These are phyloP conservation scores for Termitomyces sp. DNA, from an alignment of 768 basidiomycete species.

Conservation along the genomic window DNA sequence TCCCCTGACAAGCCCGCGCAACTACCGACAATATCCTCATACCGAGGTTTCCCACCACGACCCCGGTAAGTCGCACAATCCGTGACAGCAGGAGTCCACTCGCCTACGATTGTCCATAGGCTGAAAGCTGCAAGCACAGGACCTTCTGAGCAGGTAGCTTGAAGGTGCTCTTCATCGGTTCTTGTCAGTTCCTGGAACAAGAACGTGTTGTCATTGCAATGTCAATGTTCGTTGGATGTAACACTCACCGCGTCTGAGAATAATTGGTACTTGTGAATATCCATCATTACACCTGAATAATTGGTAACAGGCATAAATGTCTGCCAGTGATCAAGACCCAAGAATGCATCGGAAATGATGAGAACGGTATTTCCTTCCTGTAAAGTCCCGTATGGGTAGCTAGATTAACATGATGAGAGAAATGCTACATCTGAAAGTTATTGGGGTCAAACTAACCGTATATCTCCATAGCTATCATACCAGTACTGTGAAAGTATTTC, in stretches of 20 bases:
- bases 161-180: conserved; percentile 51
- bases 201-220: neutral
- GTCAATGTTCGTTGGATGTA: neutral
- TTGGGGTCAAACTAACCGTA: conserved; percentile 41
- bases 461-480: conserved; percentile 67
- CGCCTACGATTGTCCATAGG: conserved; percentile 83
- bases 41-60: conserved; percentile 61
- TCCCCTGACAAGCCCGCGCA: conserved; percentile 70
- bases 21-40: conserved; percentile 68
- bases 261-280: conserved; percentile 77
- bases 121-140: conserved; percentile 44
- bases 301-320: conserved; percentile 50
- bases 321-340: conserved; percentile 63
- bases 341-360: conserved; percentile 78
- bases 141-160: conserved; percentile 46
- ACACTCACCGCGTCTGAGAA: conserved; percentile 55
- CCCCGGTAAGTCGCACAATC: conserved; percentile 82
- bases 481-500: conserved; percentile 47
- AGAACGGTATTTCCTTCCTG: conserved; percentile 59
- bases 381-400: conserved; percentile 27
- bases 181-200: conserved; percentile 37
- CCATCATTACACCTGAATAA: conserved; percentile 66
- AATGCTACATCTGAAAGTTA: neutral
- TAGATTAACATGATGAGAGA: conserved; percentile 12
- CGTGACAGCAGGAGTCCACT: conserved; percentile 77